Base-by-base conservation (phyloP, 108 stramenopile genomes). In the Nannochloropsis salina region DNA sequence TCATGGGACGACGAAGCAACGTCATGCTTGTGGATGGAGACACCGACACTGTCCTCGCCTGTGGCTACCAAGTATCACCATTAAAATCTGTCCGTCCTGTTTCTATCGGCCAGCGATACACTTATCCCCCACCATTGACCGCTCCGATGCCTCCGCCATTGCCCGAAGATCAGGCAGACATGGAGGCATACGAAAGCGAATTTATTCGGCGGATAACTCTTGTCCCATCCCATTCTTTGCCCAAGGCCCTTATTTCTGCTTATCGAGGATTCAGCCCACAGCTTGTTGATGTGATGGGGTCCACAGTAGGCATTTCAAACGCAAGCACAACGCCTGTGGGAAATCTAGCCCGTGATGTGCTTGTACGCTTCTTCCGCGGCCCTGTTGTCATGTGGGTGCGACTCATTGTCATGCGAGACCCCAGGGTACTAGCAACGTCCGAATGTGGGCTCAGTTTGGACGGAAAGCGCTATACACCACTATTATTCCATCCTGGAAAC, bases 1-100 rank as follows among this genome's bases (percentile, higher is more conserved):
- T 87, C 80, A 87, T 87, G 84, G 83, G 83, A 20, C 83, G 87
- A 45, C 51, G 87, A 8, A 84, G 84, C 79, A 87, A 87, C 80
- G 87, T 84, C 21, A 45, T 84, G 44, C 43, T 84, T 31, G 83
- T 80, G 9, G 74, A 42, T 18, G 80, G 41, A 8, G 80, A 74
- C 15, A 9, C n/a, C 22, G 84, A 87, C 44, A 80, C 79, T 10
- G 80, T 87, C 8, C 51, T 83, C 8, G 83, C 83, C n/a, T 87
- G 84, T 61, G 83, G 83, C 42, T 87, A 87, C 74, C 84, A 84
- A 61, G 86, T 87, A 3, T 74, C 61, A 8, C 61, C 61, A 74
- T 74, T n/a, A 15, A 74, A 74, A n/a, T 74, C 61, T n/a, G 61
- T 74, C 20, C 61, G 61, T 8, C n/a, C 61, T 74, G 6, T 74